phyloP scores from a whole-genome alignment of 2,329 filamentous ascomycete genomes.

The Tolypocladium album region DNA sequence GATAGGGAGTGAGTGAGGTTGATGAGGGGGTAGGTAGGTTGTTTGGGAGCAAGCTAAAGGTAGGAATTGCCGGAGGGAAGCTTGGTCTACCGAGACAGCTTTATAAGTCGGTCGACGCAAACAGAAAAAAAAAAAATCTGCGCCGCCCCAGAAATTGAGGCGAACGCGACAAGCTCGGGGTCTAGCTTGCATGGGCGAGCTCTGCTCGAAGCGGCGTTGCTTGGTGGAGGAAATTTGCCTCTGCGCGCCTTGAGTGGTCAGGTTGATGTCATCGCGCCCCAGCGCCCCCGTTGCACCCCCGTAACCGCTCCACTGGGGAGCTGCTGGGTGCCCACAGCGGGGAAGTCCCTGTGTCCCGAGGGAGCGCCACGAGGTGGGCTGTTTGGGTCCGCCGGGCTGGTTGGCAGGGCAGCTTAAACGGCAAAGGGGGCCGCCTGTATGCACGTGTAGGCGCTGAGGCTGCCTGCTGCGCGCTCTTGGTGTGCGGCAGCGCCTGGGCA shows the following conservation, averaged over 20 bases:
- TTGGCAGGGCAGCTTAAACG: neutral
- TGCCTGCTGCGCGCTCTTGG: too few relatives aligned
- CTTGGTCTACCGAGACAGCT: neutral
- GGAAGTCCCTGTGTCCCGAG: neutral
- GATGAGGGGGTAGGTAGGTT: neutral
- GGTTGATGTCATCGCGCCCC: conserved; percentile 5
- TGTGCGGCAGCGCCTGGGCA: too few relatives aligned
- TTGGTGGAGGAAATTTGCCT: neutral
- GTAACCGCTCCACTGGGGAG: neutral
- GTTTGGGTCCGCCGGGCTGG: neutral
- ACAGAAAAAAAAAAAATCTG: neutral
- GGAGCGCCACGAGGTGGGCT: neutral
- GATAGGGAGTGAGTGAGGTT: neutral
- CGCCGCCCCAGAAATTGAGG: neutral
- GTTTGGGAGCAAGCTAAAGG: too few relatives aligned
- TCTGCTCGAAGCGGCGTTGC: neutral
- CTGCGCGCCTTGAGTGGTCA: neutral
- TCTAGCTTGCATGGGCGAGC: neutral
- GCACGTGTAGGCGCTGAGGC: too few relatives aligned
- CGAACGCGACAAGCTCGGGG: neutral
- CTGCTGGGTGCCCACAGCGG: neutral
- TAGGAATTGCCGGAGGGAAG: neutral
- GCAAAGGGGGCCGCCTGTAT: too few relatives aligned
- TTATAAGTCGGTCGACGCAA: neutral
- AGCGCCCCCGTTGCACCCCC: neutral